Evolutionary conservation across 345 rosid species (phyloP), one percentile per base, ranked within the genome.

Genomic region (Euclidium syriacum): DNA sequence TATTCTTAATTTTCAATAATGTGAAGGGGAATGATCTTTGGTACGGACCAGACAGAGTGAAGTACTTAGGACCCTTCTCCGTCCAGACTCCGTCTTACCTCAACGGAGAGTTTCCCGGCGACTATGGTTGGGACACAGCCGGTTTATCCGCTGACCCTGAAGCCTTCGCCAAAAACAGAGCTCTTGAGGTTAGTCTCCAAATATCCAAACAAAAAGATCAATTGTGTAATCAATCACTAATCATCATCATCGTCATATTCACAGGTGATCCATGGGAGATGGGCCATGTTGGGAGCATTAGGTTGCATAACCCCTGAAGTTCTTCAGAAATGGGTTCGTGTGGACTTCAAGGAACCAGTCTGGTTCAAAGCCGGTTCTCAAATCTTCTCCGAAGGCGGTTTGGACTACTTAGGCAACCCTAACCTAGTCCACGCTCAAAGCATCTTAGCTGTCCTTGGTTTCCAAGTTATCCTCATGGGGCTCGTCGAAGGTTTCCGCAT

Each of bases 281-380:
- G 97, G 98, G 97, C 95, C 12, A 92, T 92, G 96, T 81, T 92
- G 44, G 96, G 95, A 69, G 96, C 98, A 20, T 73, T 89, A 4
- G 98, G 98, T 50, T 94, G 97, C 88, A 80, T 94, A 36, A 87
- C 96, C 27, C 99, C 96, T 17, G 96, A 94, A 75, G 96, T 78
- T 19, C 86, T 89, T 3, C 75, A 83, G 79, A 89, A 87, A 63
- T 89, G 96, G 96, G 70, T 87, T 9, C 78, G 58, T 75, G 85
- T 92, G 26, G 81, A 85, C 64, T 87, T 94, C 91, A 90, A 90
- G 77, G 99, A 90, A 53, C 91, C 99, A 11, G 85, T 90, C n/a
- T 94, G 96, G 99, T 94, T 94, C 88, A 94, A 90, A 54, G 97
- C 99, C 5, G 96, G 99, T 40, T 86, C 99, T 54, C 96, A 94